These are phyloP conservation scores for Peziza echinospora DNA, from an alignment of 495 filamentous ascomycete genomes.

Conservation along the genomic window DNA sequence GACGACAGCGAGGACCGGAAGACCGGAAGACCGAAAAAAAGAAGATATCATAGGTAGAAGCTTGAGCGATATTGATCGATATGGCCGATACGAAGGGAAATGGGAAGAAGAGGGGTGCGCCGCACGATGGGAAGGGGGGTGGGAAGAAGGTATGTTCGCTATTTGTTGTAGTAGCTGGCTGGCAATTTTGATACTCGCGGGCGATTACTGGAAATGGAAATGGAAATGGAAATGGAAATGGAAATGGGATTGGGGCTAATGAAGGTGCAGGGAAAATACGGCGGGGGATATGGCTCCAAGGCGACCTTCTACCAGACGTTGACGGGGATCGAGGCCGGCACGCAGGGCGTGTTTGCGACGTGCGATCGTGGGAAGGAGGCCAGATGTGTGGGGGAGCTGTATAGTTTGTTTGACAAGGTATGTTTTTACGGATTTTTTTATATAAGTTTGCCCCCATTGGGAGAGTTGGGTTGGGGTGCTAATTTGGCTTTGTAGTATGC, in stretches of 20 bases:
- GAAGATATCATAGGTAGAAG: too few relatives aligned
- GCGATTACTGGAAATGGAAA: not conserved
- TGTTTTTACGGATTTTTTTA: too few relatives aligned
- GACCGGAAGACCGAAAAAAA: too few relatives aligned
- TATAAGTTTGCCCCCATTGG: too few relatives aligned
- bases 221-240: too few relatives aligned
- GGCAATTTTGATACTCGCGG: not conserved
- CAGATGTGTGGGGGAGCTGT: constrained; percentile 52
- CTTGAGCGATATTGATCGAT: too few relatives aligned
- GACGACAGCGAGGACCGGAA: too few relatives aligned
- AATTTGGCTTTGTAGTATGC: constrained; percentile 29
- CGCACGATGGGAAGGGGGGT: not conserved
- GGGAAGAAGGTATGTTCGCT: not conserved
- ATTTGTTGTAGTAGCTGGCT: not conserved
- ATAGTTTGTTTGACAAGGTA: constrained; percentile 56
- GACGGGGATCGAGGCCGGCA: constrained; percentile 42
- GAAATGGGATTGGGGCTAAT: too few relatives aligned
- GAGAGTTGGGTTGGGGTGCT: too few relatives aligned
- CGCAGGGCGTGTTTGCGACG: constrained; percentile 72
- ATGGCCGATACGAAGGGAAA: too few relatives aligned
- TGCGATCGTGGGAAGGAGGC: constrained; percentile 62
- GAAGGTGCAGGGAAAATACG: not conserved
- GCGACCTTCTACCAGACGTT: constrained; percentile 6
- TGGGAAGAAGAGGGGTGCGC: not conserved
- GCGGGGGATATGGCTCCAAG: not conserved